Percentiles rank a stretch among this genome's conserved stretches.
These are phyloP conservation scores for Solanum ossicruentum DNA, from an alignment of 257 asterid species.

Conservation along the genomic window DNA sequence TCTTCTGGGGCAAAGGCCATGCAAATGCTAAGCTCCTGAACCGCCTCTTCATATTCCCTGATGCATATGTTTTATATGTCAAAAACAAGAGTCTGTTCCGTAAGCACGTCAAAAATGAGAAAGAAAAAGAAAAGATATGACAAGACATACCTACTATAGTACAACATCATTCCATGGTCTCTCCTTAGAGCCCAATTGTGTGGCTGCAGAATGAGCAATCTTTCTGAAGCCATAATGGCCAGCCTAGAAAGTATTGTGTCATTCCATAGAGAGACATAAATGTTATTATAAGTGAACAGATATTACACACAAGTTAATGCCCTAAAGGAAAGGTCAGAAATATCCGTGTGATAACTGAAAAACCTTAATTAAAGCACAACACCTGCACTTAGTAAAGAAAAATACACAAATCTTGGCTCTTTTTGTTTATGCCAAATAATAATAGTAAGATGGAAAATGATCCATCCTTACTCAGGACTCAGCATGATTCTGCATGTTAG, in stretches of 20 bases:
- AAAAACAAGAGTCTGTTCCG: background rate
- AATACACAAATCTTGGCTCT: background rate
- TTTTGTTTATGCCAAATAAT: background rate
- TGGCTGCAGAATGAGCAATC: slow-evolving; percentile 82
- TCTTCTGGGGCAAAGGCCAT: slow-evolving; percentile 97
- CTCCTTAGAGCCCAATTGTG: slow-evolving; percentile 79
- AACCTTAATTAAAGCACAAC: background rate
- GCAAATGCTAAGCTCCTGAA: slow-evolving; percentile 94
- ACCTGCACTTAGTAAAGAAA: background rate
- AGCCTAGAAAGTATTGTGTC: slow-evolving; percentile 39
- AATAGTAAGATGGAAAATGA: background rate
- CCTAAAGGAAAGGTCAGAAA: background rate
- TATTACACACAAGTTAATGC: background rate
- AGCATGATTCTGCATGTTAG: background rate
- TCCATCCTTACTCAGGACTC: background rate
- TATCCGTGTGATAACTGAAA: background rate
- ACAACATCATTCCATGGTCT: slow-evolving; percentile 89
- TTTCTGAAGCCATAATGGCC: slow-evolving; percentile 84
- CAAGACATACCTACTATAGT: slow-evolving; percentile 48
- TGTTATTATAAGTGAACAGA: slow-evolving; percentile 1
- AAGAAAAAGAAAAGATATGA: background rate
- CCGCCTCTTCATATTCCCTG: slow-evolving; percentile 83
- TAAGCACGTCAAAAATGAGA: background rate
- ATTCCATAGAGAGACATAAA: slow-evolving; percentile 8
- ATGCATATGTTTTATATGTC: background rate